Percentiles rank a stretch among this genome's conserved stretches.
Evolutionary conservation across 495 filamentous ascomycete genomes (phyloP).

Genomic region (Amphirosellinia nigrospora): DNA sequence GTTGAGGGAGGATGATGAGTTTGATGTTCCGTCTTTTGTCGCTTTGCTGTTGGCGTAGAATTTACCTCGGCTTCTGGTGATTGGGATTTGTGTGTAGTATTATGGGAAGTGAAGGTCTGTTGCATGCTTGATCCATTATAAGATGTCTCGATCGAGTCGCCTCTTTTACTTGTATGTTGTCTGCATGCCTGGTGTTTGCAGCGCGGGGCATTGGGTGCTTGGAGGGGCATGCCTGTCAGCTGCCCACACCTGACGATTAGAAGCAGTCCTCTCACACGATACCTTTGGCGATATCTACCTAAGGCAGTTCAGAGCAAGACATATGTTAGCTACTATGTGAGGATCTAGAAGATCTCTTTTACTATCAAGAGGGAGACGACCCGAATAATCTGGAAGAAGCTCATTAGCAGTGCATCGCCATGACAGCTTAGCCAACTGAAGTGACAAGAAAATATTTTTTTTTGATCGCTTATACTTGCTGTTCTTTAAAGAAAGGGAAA

Average conservation of each 20-base stretch:
- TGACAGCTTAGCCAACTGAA: no score
- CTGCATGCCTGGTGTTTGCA: not conserved
- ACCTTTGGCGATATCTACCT: no score
- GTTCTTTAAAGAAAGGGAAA: no score
- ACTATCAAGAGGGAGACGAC: no score
- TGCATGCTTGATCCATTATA: not conserved
- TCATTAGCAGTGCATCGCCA: no score
- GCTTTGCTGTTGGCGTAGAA: constrained; percentile 10
- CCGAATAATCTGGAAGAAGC: no score
- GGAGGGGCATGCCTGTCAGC: constrained; percentile 35
- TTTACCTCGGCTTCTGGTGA: not conserved
- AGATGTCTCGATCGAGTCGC: not conserved
- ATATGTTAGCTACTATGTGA: no score
- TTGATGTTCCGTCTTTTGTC: constrained; percentile 19
- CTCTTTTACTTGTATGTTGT: not conserved
- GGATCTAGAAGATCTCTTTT: no score
- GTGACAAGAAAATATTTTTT: no score
- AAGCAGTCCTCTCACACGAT: no score
- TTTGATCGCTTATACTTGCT: no score
- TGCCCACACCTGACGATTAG: constrained; percentile 1
- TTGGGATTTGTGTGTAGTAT: not conserved
- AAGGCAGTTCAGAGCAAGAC: no score
- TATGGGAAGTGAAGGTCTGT: not conserved
- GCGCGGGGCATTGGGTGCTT: constrained; percentile 27
- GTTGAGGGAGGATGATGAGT: not conserved